Percentiles rank a stretch among this genome's conserved stretches.
phyloP scores from a whole-genome alignment of 169 alveolate genomes.

The Toxoplasma gondii region DNA sequence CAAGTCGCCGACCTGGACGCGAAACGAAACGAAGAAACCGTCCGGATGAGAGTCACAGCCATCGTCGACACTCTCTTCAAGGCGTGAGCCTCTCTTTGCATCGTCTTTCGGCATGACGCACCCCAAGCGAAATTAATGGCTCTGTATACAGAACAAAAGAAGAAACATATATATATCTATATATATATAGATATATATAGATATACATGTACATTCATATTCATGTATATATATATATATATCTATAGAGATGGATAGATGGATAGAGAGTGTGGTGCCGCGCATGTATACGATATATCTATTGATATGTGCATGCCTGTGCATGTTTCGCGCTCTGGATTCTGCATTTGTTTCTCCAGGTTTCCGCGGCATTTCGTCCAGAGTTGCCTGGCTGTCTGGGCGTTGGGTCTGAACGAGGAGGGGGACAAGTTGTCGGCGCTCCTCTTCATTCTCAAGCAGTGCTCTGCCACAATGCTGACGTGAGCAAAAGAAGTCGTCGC shows the following conservation, averaged over 20 bases:
- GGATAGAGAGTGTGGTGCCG: background rate
- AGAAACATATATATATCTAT: background rate
- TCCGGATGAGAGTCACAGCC: background rate
- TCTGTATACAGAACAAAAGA: no score
- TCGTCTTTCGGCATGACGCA: no score
- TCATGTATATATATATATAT: no score
- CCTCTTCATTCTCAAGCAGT: conserved; percentile 44
- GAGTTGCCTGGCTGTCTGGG: conserved; percentile 47
- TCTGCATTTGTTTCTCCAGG: background rate
- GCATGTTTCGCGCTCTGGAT: background rate
- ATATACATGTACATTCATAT: no score
- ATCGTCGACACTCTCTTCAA: background rate
- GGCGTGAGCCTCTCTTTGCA: background rate
- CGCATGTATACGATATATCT: background rate
- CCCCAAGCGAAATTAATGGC: no score
- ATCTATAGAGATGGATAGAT: background rate
- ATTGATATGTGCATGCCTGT: background rate
- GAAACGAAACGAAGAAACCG: background rate
- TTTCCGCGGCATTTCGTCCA: conserved; percentile 43
- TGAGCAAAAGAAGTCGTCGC: background rate
- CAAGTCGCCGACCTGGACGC: background rate
- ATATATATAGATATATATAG: background rate
- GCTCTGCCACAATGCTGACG: background rate
- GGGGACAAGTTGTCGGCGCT: conserved; percentile 33
- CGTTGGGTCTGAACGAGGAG: conserved; percentile 34